phyloP scores from a whole-genome alignment of 768 basidiomycete genomes.

The Naganishia onofrii region DNA sequence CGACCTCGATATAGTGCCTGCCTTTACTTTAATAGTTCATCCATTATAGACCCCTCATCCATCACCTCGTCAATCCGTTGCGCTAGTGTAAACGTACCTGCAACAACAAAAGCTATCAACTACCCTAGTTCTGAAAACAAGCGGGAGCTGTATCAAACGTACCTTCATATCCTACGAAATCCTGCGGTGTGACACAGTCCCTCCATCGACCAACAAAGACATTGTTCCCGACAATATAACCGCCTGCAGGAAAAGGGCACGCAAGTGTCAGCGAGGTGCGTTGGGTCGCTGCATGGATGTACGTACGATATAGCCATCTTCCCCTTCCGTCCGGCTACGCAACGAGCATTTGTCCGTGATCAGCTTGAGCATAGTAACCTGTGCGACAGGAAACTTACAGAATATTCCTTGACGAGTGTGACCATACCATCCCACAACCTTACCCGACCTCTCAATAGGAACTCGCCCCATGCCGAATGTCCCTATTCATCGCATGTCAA shows the following conservation, averaged over 20 bases:
- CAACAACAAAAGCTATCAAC: neutral
- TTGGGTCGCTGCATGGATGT: neutral
- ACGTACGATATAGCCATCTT: slow-evolving; percentile 25
- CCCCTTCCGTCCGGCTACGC: slow-evolving; percentile 30
- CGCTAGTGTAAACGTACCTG: slow-evolving; percentile 26
- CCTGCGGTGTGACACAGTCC: slow-evolving; percentile 68
- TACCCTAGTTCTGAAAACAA: neutral
- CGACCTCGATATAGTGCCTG: too few relatives aligned
- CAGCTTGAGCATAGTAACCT: neutral
- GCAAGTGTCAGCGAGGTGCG: neutral
- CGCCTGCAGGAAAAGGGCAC: slow-evolving; percentile 47
- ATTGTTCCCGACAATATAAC: slow-evolving; percentile 69
- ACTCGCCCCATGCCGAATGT: slow-evolving; percentile 51
- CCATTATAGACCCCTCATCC: neutral
- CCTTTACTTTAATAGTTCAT: neutral
- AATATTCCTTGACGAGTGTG: slow-evolving; percentile 51
- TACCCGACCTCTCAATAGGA: slow-evolving; percentile 49
- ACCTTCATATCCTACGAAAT: slow-evolving; percentile 75
- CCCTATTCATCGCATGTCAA: slow-evolving; percentile 29
- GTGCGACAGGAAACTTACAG: slow-evolving; percentile 38
- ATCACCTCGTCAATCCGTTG: slow-evolving; percentile 21
- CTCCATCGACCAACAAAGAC: slow-evolving; percentile 81
- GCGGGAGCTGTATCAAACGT: neutral
- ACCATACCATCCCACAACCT: slow-evolving; percentile 52
- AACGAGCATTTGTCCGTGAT: neutral